These are phyloP conservation scores for Candida michaelii DNA, from an alignment of 805 yeast genomes.

Conservation along the genomic window DNA sequence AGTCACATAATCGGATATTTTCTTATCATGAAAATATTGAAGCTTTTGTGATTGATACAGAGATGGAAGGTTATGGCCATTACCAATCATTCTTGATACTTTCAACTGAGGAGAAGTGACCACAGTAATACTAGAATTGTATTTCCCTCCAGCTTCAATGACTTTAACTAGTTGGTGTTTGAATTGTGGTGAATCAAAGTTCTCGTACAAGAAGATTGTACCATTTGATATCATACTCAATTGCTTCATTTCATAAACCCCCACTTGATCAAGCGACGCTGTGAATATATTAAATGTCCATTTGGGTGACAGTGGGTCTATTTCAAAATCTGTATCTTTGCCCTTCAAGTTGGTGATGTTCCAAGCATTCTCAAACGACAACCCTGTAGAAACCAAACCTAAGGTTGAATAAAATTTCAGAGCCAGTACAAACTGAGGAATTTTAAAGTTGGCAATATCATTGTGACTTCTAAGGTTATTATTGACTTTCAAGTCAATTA, in stretches of 20 bases:
- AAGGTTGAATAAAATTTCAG: constrained; percentile 30
- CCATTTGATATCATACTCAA: constrained; percentile 37
- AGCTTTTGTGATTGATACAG: constrained; percentile 25
- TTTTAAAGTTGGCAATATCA: constrained; percentile 31
- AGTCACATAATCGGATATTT: constrained; percentile 33
- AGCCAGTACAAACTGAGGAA: constrained; percentile 25
- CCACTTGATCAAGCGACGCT: constrained; percentile 43
- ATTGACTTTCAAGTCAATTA: constrained; percentile 19
- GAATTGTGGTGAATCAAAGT: constrained; percentile 24
- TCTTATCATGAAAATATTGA: constrained; percentile 23
- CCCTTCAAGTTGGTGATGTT: constrained; percentile 15
- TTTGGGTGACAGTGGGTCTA: constrained; percentile 18
- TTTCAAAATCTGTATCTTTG: constrained; percentile 24
- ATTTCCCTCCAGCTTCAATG: constrained; percentile 2
- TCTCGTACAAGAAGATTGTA: constrained; percentile 25
- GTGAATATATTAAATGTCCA: constrained; percentile 34
- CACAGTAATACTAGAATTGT: constrained; percentile 21
- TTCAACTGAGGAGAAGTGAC: constrained; percentile 33
- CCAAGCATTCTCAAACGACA: constrained; percentile 19
- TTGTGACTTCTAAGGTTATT: constrained; percentile 33
- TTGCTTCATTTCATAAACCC: constrained; percentile 42
- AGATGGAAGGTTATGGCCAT: constrained; percentile 35
- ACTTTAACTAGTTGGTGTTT: constrained; percentile 1
- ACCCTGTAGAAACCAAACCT: constrained; percentile 31
- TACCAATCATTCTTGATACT: constrained; percentile 31